Percentiles rank a stretch among this genome's conserved stretches.
These are phyloP conservation scores for Colletotrichum cordylinicola DNA, from an alignment of 2,329 filamentous ascomycete genomes.

Conservation along the genomic window DNA sequence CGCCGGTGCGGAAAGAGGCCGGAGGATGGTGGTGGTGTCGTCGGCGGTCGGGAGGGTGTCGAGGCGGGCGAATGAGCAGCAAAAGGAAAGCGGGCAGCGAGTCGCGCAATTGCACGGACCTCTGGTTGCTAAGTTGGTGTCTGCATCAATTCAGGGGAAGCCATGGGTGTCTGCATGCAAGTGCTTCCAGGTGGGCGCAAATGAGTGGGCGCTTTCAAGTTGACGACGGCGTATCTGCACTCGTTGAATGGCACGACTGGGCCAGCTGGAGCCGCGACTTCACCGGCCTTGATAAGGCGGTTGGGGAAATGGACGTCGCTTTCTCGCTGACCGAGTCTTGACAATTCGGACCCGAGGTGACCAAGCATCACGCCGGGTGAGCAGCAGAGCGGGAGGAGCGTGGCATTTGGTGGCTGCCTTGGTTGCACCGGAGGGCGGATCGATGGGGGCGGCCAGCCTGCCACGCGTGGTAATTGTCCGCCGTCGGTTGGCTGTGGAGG, in stretches of 20 bases:
- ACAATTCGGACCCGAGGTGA: not conserved
- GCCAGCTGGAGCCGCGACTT: not conserved
- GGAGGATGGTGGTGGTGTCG: not conserved
- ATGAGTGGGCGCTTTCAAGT: not conserved
- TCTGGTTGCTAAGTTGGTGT: slow-evolving; percentile 7
- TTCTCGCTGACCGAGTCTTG: not conserved
- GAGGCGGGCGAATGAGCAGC: not conserved
- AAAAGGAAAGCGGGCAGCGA: not conserved
- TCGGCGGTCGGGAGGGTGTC: slow-evolving; percentile 2
- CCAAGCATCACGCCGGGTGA: not conserved
- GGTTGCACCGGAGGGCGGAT: not conserved
- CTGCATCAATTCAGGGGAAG: slow-evolving; percentile 13
- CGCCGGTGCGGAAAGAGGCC: not conserved
- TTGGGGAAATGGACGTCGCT: not conserved
- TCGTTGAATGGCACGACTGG: not conserved
- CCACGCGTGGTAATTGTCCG: not conserved
- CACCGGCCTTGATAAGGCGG: not conserved
- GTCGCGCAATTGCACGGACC: slow-evolving; percentile 3
- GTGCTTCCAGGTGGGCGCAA: slow-evolving; percentile 12
- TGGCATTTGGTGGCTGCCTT: not conserved
- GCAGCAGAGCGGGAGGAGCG: not conserved
- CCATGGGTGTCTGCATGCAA: slow-evolving; percentile 7
- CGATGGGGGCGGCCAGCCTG: not conserved
- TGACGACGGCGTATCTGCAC: not conserved
- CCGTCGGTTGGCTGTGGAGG: not conserved